Conservation (phyloP, 805 yeast species). For the Candida awuae region DNA sequence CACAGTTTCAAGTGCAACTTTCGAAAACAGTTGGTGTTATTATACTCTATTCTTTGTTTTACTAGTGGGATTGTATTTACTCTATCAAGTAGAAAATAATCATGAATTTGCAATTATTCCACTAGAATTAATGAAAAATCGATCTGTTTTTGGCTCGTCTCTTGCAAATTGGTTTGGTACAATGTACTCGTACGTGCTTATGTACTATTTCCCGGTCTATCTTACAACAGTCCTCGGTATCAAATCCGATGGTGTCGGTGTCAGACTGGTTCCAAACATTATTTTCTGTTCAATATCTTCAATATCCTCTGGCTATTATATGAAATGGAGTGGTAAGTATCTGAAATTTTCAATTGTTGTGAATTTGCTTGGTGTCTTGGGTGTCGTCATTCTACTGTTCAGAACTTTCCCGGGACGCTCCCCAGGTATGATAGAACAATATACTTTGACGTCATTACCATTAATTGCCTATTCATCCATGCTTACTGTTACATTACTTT, state of each 20-base stretch:
- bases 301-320: constrained; percentile 54
- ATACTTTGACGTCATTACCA: constrained; percentile 37
- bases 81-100: constrained; percentile 17
- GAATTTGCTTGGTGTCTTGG: constrained; percentile 37
- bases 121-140: constrained; percentile 41
- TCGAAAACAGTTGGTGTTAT: constrained; percentile 17
- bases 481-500: constrained; percentile 56
- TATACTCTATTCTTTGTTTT: constrained; percentile 1
- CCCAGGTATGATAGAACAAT: constrained; percentile 33
- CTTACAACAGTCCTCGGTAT: constrained; percentile 47
- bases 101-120: constrained; percentile 55
- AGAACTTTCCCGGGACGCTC: constrained; percentile 18
- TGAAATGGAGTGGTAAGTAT: constrained; percentile 58
- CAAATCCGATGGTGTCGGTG: constrained; percentile 50
- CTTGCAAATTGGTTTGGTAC: constrained; percentile 55
- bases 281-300: constrained; percentile 52
- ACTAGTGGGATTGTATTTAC: constrained; percentile 7
- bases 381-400: constrained; percentile 26
- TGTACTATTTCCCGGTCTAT: constrained; percentile 57
- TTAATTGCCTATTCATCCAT: constrained; percentile 50
- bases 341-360: constrained; percentile 37
- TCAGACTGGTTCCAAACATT: constrained; percentile 53
- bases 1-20: constrained; percentile 31
- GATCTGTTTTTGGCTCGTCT: constrained; percentile 58
- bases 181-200: constrained; percentile 38